phyloP scores from a whole-genome alignment of 805 yeast species.

The Hanseniaspora valbyensis region DNA sequence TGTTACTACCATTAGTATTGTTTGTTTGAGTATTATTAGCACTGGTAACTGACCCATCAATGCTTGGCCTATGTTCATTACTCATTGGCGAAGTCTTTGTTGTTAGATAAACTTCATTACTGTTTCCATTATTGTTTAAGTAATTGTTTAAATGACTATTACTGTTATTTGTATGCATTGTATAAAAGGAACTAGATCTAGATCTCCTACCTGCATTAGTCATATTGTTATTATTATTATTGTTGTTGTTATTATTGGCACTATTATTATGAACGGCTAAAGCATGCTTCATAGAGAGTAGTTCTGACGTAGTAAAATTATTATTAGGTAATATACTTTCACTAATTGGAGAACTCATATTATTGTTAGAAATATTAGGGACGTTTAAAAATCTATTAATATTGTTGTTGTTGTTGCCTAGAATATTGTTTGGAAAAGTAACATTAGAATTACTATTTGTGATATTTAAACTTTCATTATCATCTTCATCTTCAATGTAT shows the following conservation, averaged over 20 bases:
- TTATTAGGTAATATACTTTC: conserved; percentile 2
- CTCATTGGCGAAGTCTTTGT: conserved; percentile 17
- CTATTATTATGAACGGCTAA: conserved; percentile 8
- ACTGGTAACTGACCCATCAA: conserved; percentile 9
- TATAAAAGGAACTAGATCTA: conserved; percentile 13
- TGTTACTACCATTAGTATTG: conserved; percentile 21
- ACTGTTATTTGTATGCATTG: conserved; percentile 1
- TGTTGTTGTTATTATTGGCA: not conserved
- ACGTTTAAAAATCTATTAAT: too few relatives aligned
- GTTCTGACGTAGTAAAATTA: conserved; percentile 8
- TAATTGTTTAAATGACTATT: conserved; percentile 26
- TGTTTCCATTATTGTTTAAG: conserved; percentile 11
- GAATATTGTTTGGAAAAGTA: too few relatives aligned
- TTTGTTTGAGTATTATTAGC: conserved; percentile 16
- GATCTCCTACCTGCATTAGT: conserved; percentile 9
- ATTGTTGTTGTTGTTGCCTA: too few relatives aligned
- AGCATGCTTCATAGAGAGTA: conserved; percentile 10
- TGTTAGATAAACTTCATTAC: conserved; percentile 10
- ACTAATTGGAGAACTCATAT: not conserved
- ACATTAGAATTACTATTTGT: too few relatives aligned
- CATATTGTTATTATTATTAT: not conserved
- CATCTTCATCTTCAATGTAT: too few relatives aligned
- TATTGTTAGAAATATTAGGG: not conserved
- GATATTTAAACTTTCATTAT: too few relatives aligned
- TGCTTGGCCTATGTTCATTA: conserved; percentile 21